These are phyloP conservation scores for Citrus unshiu DNA, from an alignment of 345 rosid species.

Conservation along the genomic window DNA sequence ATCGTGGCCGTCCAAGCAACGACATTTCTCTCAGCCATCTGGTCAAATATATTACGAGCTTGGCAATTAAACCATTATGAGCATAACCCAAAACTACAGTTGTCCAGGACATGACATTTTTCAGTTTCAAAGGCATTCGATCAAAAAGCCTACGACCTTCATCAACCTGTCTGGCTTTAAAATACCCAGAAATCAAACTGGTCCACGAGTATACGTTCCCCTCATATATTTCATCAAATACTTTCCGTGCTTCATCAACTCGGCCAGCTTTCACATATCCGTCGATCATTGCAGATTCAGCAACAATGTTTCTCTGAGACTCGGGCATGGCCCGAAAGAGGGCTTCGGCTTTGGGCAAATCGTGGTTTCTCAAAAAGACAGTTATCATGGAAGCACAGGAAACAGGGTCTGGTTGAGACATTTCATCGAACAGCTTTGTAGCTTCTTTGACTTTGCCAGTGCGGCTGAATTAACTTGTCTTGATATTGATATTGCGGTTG, in stretches of 20 bases:
- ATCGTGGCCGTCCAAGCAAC: constrained; percentile 46
- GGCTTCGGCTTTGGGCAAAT: constrained; percentile 25
- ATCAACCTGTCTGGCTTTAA: constrained; percentile 33
- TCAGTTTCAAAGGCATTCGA: constrained; percentile 30
- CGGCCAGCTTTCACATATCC: constrained; percentile 38
- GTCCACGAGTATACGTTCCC: constrained; percentile 51
- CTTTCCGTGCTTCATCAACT: constrained; percentile 30
- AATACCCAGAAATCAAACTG: constrained; percentile 47
- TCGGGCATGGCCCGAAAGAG: constrained; percentile 30
- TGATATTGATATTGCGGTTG: constrained; percentile 30
- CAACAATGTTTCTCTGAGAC: constrained; percentile 30
- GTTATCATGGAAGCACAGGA: constrained; percentile 43
- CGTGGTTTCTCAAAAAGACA: constrained; percentile 30
- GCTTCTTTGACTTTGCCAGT: constrained; percentile 32
- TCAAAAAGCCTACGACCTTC: constrained; percentile 38
- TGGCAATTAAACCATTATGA: constrained; percentile 34
- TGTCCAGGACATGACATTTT: constrained; percentile 45
- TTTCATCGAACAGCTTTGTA: constrained; percentile 41
- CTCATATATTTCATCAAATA: constrained; percentile 40
- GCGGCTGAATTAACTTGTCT: constrained; percentile 28
- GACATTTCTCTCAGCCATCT: constrained; percentile 36
- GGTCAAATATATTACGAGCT: constrained; percentile 33
- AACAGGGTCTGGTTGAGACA: constrained; percentile 32
- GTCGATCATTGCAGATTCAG: constrained; percentile 47
- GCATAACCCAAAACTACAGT: constrained; percentile 45